Evolutionary conservation across 345 rosid genomes (phyloP).

Genomic region (Turnera subulata): DNA sequence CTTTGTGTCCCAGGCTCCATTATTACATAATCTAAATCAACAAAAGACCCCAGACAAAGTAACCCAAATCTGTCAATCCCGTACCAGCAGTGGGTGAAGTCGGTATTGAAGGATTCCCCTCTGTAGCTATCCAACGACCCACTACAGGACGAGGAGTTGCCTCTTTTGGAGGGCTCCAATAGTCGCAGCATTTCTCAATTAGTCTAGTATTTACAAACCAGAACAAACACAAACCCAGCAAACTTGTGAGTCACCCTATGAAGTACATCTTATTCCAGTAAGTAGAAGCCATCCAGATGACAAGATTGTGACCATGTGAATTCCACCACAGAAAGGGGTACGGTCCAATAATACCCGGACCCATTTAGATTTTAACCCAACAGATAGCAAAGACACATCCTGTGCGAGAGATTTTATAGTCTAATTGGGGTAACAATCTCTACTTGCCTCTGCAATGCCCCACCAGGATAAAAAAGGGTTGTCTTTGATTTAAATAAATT

Average conservation of each 20-base stretch:
- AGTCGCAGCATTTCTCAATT: background rate
- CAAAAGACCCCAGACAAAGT: constrained; percentile 8
- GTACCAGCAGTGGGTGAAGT: background rate
- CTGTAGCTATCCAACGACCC: constrained; percentile 37
- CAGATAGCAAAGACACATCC: no score
- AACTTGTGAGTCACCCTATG: constrained; percentile 12
- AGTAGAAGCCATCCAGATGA: background rate
- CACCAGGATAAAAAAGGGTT: no score
- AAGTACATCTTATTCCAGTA: constrained; percentile 1
- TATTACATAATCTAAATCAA: constrained; percentile 7
- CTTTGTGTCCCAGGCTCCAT: background rate
- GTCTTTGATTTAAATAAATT: no score
- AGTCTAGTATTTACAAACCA: background rate
- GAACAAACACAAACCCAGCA: constrained; percentile 28
- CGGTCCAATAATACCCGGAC: no score
- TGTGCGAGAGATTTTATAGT: no score
- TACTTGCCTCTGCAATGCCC: no score
- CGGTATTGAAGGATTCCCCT: constrained; percentile 21
- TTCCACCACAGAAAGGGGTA: constrained; percentile 13
- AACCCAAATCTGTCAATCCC: constrained; percentile 14
- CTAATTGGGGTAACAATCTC: no score
- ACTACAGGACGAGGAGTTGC: constrained; percentile 30
- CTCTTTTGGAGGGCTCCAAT: constrained; percentile 10
- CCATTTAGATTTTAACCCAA: no score
- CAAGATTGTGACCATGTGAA: constrained; percentile 34